A percentile compares a stretch with the other conserved stretches of the same genome.
Conservation (phyloP, 2,329 filamentous ascomycete species). For the Cordyceps fumosorosea region DNA sequence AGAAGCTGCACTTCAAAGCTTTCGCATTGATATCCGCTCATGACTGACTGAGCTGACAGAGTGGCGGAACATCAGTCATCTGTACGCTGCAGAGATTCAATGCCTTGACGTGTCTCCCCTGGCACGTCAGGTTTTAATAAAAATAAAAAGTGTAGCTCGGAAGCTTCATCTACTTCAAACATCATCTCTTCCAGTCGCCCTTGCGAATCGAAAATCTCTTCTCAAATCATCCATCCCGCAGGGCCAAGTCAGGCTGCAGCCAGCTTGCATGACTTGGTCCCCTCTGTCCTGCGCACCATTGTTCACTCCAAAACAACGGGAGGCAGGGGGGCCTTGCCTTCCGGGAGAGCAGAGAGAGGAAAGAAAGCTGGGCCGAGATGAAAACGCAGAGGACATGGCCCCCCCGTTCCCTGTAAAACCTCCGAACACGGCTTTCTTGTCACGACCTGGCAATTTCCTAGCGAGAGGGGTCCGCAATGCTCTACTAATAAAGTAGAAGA, state of each 20-base stretch:
- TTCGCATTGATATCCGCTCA: neutral
- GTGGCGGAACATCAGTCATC: neutral
- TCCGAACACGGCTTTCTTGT: neutral
- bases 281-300: neutral
- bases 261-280: no score
- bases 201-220: no score
- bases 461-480: no score
- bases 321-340: neutral
- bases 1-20: neutral
- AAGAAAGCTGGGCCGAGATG: neutral
- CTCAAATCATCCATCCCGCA: no score
- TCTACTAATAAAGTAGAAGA: neutral
- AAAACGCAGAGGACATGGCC: neutral
- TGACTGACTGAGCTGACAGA: neutral
- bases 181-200: neutral
- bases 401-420: neutral
- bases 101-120: neutral
- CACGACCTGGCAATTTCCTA: neutral
- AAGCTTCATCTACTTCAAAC: constrained; percentile 2
- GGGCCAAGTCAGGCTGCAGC: no score
- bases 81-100: neutral
- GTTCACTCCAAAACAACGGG: constrained; percentile 6
- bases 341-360: neutral
- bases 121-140: neutral
- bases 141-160: neutral